Conservation (phyloP, 495 filamentous ascomycete genomes). For the Aspergillus cavernicola region DNA sequence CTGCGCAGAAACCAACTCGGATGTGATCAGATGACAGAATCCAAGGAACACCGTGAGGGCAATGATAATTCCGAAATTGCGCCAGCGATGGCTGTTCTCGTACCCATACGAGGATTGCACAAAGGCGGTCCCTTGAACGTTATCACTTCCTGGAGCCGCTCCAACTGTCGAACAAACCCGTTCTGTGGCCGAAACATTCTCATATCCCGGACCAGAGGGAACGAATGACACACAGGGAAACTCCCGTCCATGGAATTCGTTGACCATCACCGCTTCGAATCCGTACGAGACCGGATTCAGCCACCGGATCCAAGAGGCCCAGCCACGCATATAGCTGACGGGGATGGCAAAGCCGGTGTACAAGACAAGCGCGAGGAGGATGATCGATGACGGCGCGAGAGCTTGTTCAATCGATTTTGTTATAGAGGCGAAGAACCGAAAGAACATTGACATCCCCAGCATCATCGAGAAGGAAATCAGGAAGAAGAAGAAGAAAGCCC, state of each 20-base stretch:
- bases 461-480: slow-evolving; percentile 53
- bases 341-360: slow-evolving; percentile 38
- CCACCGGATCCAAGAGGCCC: slow-evolving; percentile 49
- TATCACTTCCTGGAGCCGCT: slow-evolving; percentile 34
- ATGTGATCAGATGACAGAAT: not conserved
- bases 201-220: slow-evolving; percentile 40
- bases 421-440: slow-evolving; percentile 47
- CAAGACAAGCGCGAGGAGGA: slow-evolving; percentile 42
- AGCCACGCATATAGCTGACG: slow-evolving; percentile 31
- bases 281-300: slow-evolving; percentile 61
- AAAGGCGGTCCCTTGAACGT: slow-evolving; percentile 61
- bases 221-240: slow-evolving; percentile 59
- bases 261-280: slow-evolving; percentile 36
- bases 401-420: slow-evolving; percentile 51
- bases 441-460: slow-evolving; percentile 58
- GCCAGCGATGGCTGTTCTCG: slow-evolving; percentile 57
- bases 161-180: slow-evolving; percentile 47
- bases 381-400: slow-evolving; percentile 45
- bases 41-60: slow-evolving; percentile 53
- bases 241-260: slow-evolving; percentile 51
- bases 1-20: not conserved
- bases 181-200: slow-evolving; percentile 4
- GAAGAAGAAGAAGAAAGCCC: slow-evolving; percentile 59
- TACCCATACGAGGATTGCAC: slow-evolving; percentile 62
- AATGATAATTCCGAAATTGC: slow-evolving; percentile 73